These are phyloP conservation scores for Alternaria incomplexa DNA, from an alignment of 2,329 filamentous ascomycete genomes.

Conservation along the genomic window DNA sequence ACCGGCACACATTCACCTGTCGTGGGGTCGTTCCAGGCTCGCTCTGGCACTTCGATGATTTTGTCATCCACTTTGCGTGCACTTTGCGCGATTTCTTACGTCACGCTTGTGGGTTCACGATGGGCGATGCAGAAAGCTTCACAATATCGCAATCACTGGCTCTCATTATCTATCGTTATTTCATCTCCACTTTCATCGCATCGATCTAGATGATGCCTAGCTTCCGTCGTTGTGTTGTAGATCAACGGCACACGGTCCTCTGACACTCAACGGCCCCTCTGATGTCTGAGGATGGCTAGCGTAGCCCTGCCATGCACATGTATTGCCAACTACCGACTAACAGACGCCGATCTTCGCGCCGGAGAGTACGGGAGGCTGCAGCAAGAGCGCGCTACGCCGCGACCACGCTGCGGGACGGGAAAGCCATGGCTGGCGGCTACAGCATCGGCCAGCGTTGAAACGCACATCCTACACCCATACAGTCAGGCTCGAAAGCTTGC, in stretches of 20 bases:
- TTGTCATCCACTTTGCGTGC: slow-evolving; percentile 17
- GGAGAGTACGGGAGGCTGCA: slow-evolving; percentile 23
- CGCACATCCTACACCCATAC: slow-evolving; percentile 39
- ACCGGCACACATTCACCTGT: slow-evolving; percentile 38
- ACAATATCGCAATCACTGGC: slow-evolving; percentile 27
- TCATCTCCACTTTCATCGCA: slow-evolving; percentile 11
- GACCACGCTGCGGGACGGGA: slow-evolving; percentile 30
- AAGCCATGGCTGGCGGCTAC: slow-evolving; percentile 42
- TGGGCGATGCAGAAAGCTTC: slow-evolving; percentile 13
- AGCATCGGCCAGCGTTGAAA: slow-evolving; percentile 44
- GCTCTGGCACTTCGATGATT: slow-evolving; percentile 28
- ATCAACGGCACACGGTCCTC: slow-evolving; percentile 27
- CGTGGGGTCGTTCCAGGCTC: slow-evolving; percentile 32
- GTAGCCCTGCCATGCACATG: slow-evolving; percentile 13
- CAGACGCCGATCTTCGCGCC: slow-evolving; percentile 12
- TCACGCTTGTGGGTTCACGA: slow-evolving; percentile 5
- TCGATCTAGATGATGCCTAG: slow-evolving; percentile 29
- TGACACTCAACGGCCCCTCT: slow-evolving; percentile 21
- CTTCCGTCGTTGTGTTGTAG: slow-evolving; percentile 30
- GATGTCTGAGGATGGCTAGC: slow-evolving; percentile 20
- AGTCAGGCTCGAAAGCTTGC: slow-evolving; percentile 43
- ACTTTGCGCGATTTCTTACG: too few relatives aligned
- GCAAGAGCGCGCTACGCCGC: slow-evolving; percentile 34
- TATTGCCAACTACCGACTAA: slow-evolving; percentile 12
- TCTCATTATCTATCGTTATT: slow-evolving; percentile 15